phyloP scores from a whole-genome alignment of 2,329 filamentous ascomycete species.

The Ilyonectria mors-panacis region DNA sequence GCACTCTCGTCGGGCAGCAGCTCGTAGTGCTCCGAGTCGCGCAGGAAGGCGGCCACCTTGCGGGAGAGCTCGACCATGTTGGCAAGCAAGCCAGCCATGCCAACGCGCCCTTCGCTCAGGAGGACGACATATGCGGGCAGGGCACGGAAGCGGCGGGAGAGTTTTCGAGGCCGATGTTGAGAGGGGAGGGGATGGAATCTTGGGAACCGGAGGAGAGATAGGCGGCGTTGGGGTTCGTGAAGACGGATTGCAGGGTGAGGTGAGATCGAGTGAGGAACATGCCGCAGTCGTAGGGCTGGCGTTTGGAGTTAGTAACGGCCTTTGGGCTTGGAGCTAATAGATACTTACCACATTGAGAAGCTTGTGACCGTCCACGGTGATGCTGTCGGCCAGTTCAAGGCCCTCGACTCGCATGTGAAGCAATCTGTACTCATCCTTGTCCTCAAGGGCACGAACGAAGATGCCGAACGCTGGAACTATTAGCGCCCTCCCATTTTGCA shows the following conservation, averaged over 20 bases:
- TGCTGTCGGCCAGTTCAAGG: constrained; percentile 87
- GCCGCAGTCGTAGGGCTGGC: constrained; percentile 88
- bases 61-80: constrained; percentile 82
- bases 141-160: constrained; percentile 90
- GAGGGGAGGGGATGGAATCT: constrained; percentile 77
- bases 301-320: constrained; percentile 26
- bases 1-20: constrained; percentile 70
- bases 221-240: constrained; percentile 87
- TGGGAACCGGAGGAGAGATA: constrained; percentile 72
- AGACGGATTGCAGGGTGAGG: constrained; percentile 72
- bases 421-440: constrained; percentile 67
- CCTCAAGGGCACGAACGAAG: constrained; percentile 78
- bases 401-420: constrained; percentile 70
- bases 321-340: not conserved
- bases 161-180: constrained; percentile 92
- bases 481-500: not conserved
- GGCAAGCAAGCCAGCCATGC: constrained; percentile 78
- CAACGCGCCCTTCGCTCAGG: constrained; percentile 78
- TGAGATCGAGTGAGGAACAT: constrained; percentile 85
- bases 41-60: constrained; percentile 74
- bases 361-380: constrained; percentile 90
- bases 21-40: constrained; percentile 73
- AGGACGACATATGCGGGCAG: constrained; percentile 90
- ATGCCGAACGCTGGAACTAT: constrained; percentile 80
- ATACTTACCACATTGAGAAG: constrained; percentile 84